Conservation (phyloP, 106 monocot species). For the Allium fistulosum region DNA sequence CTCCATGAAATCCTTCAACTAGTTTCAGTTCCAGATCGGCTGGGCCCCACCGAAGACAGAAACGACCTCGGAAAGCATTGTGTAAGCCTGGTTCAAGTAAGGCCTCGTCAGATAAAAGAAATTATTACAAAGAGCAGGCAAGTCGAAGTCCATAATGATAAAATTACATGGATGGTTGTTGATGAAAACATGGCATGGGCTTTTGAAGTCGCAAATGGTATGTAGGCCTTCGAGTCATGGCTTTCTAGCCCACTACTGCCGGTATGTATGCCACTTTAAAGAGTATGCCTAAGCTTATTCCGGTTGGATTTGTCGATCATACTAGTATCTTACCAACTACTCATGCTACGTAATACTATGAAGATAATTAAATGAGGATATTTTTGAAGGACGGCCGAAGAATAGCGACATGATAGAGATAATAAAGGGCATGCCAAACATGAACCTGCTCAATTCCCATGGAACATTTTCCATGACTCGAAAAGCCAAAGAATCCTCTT, state of each 20-base stretch:
- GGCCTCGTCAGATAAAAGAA: slow-evolving; percentile 18
- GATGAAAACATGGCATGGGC: slow-evolving; percentile 32
- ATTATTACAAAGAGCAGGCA: slow-evolving; percentile 10
- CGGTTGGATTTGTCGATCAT: slow-evolving; percentile 15
- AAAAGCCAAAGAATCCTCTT: slow-evolving; percentile 3
- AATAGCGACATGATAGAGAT: slow-evolving; percentile 8
- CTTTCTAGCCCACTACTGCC: slow-evolving; percentile 20
- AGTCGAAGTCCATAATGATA: not conserved
- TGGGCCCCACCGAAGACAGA: slow-evolving; percentile 16
- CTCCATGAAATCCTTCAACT: not conserved
- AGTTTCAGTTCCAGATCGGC: slow-evolving; percentile 29
- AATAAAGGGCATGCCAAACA: slow-evolving; percentile 15
- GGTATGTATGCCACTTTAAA: slow-evolving; percentile 1
- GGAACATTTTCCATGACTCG: slow-evolving; percentile 14
- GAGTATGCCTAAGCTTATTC: slow-evolving; percentile 23
- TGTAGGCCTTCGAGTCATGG: slow-evolving; percentile 7
- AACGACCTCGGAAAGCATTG: slow-evolving; percentile 13
- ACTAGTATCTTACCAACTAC: too few relatives aligned
- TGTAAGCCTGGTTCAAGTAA: not conserved
- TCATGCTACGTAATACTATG: too few relatives aligned
- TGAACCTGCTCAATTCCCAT: slow-evolving; percentile 17
- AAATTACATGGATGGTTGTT: slow-evolving; percentile 28
- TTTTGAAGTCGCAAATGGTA: slow-evolving; percentile 18
- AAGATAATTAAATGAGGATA: not conserved
- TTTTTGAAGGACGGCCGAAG: slow-evolving; percentile 10